phyloP scores from a whole-genome alignment of 1,284 basidiomycete genomes.

The Exobasidium cylindrosporum region DNA sequence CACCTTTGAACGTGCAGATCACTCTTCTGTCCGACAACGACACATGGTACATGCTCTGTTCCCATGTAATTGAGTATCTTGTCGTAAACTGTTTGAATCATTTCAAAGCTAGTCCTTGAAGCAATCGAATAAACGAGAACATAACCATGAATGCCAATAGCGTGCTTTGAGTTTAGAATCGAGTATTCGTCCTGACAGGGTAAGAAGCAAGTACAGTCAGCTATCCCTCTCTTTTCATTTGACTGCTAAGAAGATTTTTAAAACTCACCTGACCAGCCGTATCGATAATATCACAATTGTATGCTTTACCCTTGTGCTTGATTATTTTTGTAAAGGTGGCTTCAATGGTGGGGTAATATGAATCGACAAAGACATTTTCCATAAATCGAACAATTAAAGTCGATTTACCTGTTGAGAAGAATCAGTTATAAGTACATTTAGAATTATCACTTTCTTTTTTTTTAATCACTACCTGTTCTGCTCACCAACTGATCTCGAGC shows the following conservation, averaged over 20 bases:
- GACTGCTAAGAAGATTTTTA: background rate
- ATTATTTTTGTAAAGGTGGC: conserved; percentile 80
- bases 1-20: conserved; percentile 74
- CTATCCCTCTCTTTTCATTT: background rate
- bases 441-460: no score
- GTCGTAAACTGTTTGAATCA: conserved; percentile 92
- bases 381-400: conserved; percentile 62
- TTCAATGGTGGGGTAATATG: conserved; percentile 94
- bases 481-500: conserved; percentile 52
- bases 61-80: conserved; percentile 96
- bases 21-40: conserved; percentile 91
- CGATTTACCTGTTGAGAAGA: conserved; percentile 65
- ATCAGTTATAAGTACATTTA: no score
- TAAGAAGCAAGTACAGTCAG: background rate
- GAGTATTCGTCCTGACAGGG: conserved; percentile 76
- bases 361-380: conserved; percentile 63
- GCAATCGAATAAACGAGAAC: conserved; percentile 92
- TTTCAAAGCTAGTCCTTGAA: conserved; percentile 87
- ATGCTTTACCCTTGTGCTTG: conserved; percentile 77
- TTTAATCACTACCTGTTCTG: no score
- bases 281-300: conserved; percentile 96
- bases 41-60: conserved; percentile 82
- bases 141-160: conserved; percentile 78
- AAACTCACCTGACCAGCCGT: conserved; percentile 74
- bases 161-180: conserved; percentile 74